Percentiles rank a stretch among this genome's conserved stretches.
phyloP scores from a whole-genome alignment of 2,329 filamentous ascomycete species.

The Pyrenochaeta sp. region DNA sequence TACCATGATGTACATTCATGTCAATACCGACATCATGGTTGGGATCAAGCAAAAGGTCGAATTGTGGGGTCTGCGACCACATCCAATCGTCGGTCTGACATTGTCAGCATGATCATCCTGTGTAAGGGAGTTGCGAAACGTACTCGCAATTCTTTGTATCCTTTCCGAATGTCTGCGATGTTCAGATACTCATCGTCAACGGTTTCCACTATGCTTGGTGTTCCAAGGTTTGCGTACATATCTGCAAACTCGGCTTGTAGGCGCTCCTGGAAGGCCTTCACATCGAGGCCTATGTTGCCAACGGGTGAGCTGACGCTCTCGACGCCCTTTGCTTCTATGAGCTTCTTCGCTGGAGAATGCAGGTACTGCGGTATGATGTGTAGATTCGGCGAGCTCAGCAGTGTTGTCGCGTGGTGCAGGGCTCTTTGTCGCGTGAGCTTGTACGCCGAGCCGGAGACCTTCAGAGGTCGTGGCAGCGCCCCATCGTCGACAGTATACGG shows the following conservation, averaged over 20 bases:
- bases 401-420: slow-evolving; percentile 91
- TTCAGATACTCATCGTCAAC: slow-evolving; percentile 64
- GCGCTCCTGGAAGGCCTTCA: slow-evolving; percentile 53
- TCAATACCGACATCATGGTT: slow-evolving; percentile 52
- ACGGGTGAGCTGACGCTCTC: slow-evolving; percentile 90
- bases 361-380: slow-evolving; percentile 73
- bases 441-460: slow-evolving; percentile 94
- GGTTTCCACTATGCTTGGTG: slow-evolving; percentile 50
- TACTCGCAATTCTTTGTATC: slow-evolving; percentile 69
- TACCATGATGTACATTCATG: slow-evolving; percentile 60
- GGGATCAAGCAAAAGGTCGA: slow-evolving; percentile 66
- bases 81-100: slow-evolving; percentile 74
- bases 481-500: slow-evolving; percentile 51
- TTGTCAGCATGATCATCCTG: slow-evolving; percentile 41
- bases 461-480: slow-evolving; percentile 58
- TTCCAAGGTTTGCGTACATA: slow-evolving; percentile 66
- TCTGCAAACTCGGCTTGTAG: slow-evolving; percentile 67
- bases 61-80: slow-evolving; percentile 85
- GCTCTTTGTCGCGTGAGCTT: slow-evolving; percentile 84
- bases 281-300: slow-evolving; percentile 73
- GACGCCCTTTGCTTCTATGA: slow-evolving; percentile 83
- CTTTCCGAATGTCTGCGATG: slow-evolving; percentile 65
- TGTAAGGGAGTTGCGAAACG: slow-evolving; percentile 27
- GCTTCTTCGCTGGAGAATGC: slow-evolving; percentile 78
- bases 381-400: slow-evolving; percentile 81